These are phyloP conservation scores for Corylus americana DNA, from an alignment of 306 rosid species.

Conservation along the genomic window DNA sequence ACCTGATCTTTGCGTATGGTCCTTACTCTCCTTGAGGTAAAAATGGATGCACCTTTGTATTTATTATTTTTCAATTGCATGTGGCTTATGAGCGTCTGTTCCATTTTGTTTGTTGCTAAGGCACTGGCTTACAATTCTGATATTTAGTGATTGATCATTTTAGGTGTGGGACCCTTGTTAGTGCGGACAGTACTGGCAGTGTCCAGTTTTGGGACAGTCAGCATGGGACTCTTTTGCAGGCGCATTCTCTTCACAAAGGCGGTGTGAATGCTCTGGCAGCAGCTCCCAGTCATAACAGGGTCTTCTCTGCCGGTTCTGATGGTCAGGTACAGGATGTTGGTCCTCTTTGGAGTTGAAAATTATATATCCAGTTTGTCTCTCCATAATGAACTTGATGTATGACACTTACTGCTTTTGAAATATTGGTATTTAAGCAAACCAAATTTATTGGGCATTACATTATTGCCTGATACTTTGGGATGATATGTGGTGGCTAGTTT, in stretches of 20 bases:
- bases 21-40: conserved; percentile 82
- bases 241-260: conserved; percentile 82
- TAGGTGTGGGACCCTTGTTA: conserved; percentile 94
- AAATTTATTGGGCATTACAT: neutral
- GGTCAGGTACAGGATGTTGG: conserved; percentile 65
- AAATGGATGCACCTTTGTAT: conserved; percentile 6
- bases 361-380: neutral
- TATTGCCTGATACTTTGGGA: neutral
- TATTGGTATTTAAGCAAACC: neutral
- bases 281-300: conserved; percentile 76
- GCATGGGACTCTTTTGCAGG: conserved; percentile 81
- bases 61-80: conserved; percentile 5
- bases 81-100: neutral
- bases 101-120: neutral
- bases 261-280: conserved; percentile 84
- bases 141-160: conserved; percentile 29
- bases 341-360: conserved; percentile 8
- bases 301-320: conserved; percentile 96
- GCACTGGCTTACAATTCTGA: conserved; percentile 6
- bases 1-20: conserved; percentile 82
- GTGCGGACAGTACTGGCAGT: conserved; percentile 96
- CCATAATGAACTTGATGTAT: neutral
- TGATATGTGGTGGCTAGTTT: neutral
- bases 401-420: neutral
- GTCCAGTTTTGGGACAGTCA: conserved; percentile 94